Evolutionary conservation across 495 filamentous ascomycete species (phyloP), one percentile per base, ranked within the genome.

Genomic region (Chaetomidium leptoderma): DNA sequence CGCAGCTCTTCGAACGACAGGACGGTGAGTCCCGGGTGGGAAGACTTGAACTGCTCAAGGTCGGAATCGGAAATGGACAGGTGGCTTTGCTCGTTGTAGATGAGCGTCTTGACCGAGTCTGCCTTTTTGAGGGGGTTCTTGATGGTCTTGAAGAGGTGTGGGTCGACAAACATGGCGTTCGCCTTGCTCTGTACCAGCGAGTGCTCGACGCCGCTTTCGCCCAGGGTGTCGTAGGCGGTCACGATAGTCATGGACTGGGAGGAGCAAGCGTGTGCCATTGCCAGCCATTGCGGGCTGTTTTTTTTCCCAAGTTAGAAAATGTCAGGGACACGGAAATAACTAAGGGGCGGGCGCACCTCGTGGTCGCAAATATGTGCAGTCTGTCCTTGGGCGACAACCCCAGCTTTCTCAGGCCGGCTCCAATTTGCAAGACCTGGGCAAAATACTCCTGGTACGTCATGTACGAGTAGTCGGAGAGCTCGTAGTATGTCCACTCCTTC

Each of bases 231-330:
- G 70, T 99, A 99, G 4, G 95, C 92, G 27, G 95, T 99, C 36
- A 97, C 93, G 60, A 97, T 92, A 47, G 91, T 83, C 70, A 97
- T 81, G 9, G 91, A 92, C 75, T 99, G 95, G n/a, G 93, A 95
- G 40, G 85, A 78, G 66, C 86, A 86, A 46, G 72, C 76, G 48
- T 80, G 90, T 21, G 89, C 85, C 71, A 75, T 74, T 50, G 66
- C 66, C 30, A 81, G 63, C 78, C 78, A 81, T 56, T 77, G 75
- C 10, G 72, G 59, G 56, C 78, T 81, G 9, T 30, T 1, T 17
- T 14, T 55, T 14, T 26, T 16, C 1, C 10, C 5, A 24, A 44
- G 35, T 29, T 17, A 26, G 24, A 11, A 36, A 4, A 1, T 10
- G 33, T n/a, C 13, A 19, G 1, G n/a, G 2, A 10, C 6, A 29